Conservation (phyloP, 257 asterid species). For the Jasminum sambac region DNA sequence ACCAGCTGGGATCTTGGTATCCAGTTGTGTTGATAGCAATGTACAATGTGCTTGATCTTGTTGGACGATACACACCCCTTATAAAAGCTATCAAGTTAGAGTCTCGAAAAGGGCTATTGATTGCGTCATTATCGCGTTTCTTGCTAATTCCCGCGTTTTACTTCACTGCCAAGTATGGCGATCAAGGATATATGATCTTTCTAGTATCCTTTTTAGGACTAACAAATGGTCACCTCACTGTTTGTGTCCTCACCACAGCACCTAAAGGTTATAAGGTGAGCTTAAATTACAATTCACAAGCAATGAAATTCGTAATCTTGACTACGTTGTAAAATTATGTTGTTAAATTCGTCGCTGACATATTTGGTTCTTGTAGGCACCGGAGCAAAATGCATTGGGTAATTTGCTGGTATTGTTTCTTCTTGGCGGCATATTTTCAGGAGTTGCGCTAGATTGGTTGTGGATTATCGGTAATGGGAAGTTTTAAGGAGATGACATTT, state of each 20-base stretch:
- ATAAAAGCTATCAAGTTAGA: constrained; percentile 44
- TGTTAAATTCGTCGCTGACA: background rate
- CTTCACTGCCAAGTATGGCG: constrained; percentile 82
- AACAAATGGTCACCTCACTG: constrained; percentile 80
- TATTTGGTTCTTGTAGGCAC: constrained; percentile 50
- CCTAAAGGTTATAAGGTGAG: constrained; percentile 84
- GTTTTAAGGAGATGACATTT: constrained; percentile 28
- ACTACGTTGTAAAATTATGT: background rate
- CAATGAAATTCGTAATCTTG: background rate
- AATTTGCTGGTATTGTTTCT: constrained; percentile 73
- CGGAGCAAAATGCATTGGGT: constrained; percentile 90
- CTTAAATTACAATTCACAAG: background rate
- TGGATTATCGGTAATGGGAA: constrained; percentile 68
- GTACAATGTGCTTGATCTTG: constrained; percentile 68
- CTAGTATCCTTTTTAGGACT: constrained; percentile 69
- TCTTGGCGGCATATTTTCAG: constrained; percentile 64
- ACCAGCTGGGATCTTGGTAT: constrained; percentile 78
- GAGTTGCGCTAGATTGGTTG: constrained; percentile 76
- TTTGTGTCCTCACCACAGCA: constrained; percentile 64
- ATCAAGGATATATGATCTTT: constrained; percentile 76
- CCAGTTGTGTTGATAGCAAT: constrained; percentile 74
- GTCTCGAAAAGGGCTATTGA: constrained; percentile 58
- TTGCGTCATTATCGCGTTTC: constrained; percentile 48
- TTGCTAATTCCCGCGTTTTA: constrained; percentile 72
- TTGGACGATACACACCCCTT: constrained; percentile 66